A percentile compares a stretch with the other conserved stretches of the same genome.
phyloP scores from a whole-genome alignment of 73 alveolate species.

The Paramecium bursaria region DNA sequence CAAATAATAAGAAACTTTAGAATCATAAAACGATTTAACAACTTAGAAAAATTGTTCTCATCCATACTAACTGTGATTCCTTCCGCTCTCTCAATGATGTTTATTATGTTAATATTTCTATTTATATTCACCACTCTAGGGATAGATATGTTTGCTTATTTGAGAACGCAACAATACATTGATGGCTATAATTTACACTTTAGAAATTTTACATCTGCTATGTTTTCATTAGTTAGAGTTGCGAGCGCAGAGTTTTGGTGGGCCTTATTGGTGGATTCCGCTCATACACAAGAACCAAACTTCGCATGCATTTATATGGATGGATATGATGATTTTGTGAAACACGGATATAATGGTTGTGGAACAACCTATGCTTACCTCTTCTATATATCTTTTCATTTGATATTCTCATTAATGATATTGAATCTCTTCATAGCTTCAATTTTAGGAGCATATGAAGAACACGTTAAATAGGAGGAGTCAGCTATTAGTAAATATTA shows the following conservation, averaged over 20 bases:
- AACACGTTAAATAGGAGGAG: constrained; percentile 61
- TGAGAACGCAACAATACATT: constrained; percentile 35
- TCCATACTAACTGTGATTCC: constrained; percentile 56
- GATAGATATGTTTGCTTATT: constrained; percentile 59
- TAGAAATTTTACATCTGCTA: constrained; percentile 62
- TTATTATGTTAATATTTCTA: constrained; percentile 47
- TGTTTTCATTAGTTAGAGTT: constrained; percentile 57
- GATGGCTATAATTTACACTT: constrained; percentile 67
- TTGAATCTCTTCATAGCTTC: constrained; percentile 60
- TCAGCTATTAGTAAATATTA: constrained; percentile 65
- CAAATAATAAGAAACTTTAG: constrained; percentile 38
- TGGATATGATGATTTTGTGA: constrained; percentile 28
- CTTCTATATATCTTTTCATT: constrained; percentile 60
- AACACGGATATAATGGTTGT: constrained; percentile 68
- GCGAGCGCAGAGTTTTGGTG: constrained; percentile 70
- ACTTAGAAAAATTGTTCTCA: constrained; percentile 50
- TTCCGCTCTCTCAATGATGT: constrained; percentile 33
- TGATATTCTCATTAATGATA: constrained; percentile 64
- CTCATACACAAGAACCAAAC: constrained; percentile 50
- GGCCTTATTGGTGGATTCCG: constrained; percentile 52
- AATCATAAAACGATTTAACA: constrained; percentile 45
- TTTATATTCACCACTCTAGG: constrained; percentile 64
- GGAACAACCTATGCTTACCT: constrained; percentile 58
- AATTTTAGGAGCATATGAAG: constrained; percentile 63
- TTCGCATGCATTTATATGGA: constrained; percentile 57